phyloP scores from a whole-genome alignment of 441 rosid species.

The Breynia disticha region DNA sequence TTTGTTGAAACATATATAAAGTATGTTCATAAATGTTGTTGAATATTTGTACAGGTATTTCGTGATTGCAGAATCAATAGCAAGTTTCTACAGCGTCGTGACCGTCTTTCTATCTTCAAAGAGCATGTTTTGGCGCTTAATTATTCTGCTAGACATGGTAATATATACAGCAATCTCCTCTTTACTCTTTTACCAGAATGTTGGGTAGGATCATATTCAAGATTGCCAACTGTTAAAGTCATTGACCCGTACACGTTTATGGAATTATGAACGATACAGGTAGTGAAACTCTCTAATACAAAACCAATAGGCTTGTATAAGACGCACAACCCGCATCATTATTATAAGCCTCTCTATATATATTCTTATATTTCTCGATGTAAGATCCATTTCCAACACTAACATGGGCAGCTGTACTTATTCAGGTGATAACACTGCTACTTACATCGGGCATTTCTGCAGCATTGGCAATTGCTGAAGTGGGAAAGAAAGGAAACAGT shows the following conservation, averaged over 20 bases:
- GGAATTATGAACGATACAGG: too few relatives aligned
- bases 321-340: too few relatives aligned
- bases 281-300: too few relatives aligned
- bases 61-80: slow-evolving; percentile 44
- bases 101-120: slow-evolving; percentile 23
- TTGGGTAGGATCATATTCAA: too few relatives aligned
- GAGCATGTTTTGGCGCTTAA: slow-evolving; percentile 18
- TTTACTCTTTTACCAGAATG: too few relatives aligned
- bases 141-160: slow-evolving; percentile 37
- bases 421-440: slow-evolving; percentile 22
- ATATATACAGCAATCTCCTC: not conserved
- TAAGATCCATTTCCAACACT: too few relatives aligned
- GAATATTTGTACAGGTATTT: slow-evolving; percentile 26
- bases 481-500: slow-evolving; percentile 48
- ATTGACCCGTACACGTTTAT: too few relatives aligned
- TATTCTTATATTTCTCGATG: too few relatives aligned
- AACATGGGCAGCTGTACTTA: not conserved
- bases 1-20: too few relatives aligned
- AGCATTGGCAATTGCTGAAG: slow-evolving; percentile 40
- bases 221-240: too few relatives aligned
- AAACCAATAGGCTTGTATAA: too few relatives aligned
- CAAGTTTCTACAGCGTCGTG: slow-evolving; percentile 26
- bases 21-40: not conserved
- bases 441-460: slow-evolving; percentile 42
- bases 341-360: too few relatives aligned